These are phyloP conservation scores for Peniophora sp. DNA, from an alignment of 1,284 basidiomycete genomes.

Conservation along the genomic window DNA sequence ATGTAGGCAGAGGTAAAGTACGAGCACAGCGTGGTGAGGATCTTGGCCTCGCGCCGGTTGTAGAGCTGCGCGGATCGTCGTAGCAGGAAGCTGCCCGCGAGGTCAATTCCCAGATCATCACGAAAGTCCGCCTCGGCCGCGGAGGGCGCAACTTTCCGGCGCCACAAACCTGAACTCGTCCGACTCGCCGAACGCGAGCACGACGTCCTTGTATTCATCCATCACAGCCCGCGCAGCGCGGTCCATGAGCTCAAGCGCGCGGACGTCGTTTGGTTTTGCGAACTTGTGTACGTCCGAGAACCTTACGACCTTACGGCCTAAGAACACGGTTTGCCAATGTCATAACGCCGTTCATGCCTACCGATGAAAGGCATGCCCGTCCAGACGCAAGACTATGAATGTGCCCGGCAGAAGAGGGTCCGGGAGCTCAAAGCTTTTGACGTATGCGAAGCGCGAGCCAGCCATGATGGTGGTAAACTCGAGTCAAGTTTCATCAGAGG, in stretches of 20 bases:
- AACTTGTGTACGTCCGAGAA: slow-evolving; percentile 84
- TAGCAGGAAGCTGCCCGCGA: slow-evolving; percentile 69
- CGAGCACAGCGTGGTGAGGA: slow-evolving; percentile 83
- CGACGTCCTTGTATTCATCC: slow-evolving; percentile 74
- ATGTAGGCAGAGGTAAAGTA: slow-evolving; percentile 92
- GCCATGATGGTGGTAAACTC: slow-evolving; percentile 60
- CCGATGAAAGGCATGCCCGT: slow-evolving; percentile 95
- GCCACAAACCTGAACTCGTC: slow-evolving; percentile 86
- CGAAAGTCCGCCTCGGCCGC: background rate
- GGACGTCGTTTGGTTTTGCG: slow-evolving; percentile 85
- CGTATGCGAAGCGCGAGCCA: slow-evolving; percentile 87
- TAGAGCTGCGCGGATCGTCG: slow-evolving; percentile 71
- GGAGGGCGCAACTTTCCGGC: background rate
- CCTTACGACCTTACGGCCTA: slow-evolving; percentile 29
- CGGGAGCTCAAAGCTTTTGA: slow-evolving; percentile 83
- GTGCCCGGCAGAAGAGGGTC: slow-evolving; percentile 82
- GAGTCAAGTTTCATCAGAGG: slow-evolving; percentile 3
- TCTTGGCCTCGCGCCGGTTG: slow-evolving; percentile 84
- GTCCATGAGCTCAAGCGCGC: slow-evolving; percentile 90
- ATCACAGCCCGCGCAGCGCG: slow-evolving; percentile 79
- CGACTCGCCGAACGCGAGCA: slow-evolving; percentile 90
- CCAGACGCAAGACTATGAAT: slow-evolving; percentile 82
- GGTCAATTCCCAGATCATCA: no score
- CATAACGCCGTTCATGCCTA: slow-evolving; percentile 26
- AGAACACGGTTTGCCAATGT: background rate